Base-by-base conservation (phyloP, 192 early-diverging fungal genomes). In the Allomyces macrogynus region DNA sequence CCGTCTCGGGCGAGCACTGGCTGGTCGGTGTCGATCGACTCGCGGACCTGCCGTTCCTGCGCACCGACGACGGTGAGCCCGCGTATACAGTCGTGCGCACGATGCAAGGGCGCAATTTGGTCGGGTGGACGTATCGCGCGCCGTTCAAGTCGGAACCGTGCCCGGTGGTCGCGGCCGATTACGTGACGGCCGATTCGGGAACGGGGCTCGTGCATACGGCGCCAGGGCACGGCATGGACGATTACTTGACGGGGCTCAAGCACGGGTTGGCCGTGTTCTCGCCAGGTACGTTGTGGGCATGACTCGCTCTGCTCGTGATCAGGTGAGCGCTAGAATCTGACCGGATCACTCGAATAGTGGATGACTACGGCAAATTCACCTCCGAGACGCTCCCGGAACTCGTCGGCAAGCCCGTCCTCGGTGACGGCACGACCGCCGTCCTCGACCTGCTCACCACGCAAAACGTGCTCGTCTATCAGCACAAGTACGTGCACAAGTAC, bases 171-270 rank as follows among this genome's bases (percentile, higher is more conserved):
- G 70, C 75, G 8, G 86, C 83, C 3, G 69, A 76, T 24, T 78
- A 88, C 71, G 85, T 90, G 11, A 85, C 84, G 10, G 74, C 75
- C 0, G 84, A 86, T 10, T 83, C 86, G 0, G 88, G 88, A 5
- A 87, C 85, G 10, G 85, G 88, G n/a, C 65, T 90, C n/a, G 86
- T 90, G 23, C 88, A 90, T 66, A 81, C 84, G 40, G 88, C 88
- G 8, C 88, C 88, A 1, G 88, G 88, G 18, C 88, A 90, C 66
- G 88, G 88, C 23, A 81, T 84, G 74, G 86, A 88, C n/a, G 88
- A 90, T 71, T 90, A 90, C 64, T 85, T 87, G 70, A 72, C 68
- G 1, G 76, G 85, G 64, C 72, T 74, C 20, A 61, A 74, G 25
- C 54, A 77, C 7, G 81, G 80, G 14, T 80, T 90, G 42, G 69